Percentiles rank a stretch among this genome's conserved stretches.
phyloP scores from a whole-genome alignment of 148 eudicot genomes.

The Rhododendron ferrugineum region DNA sequence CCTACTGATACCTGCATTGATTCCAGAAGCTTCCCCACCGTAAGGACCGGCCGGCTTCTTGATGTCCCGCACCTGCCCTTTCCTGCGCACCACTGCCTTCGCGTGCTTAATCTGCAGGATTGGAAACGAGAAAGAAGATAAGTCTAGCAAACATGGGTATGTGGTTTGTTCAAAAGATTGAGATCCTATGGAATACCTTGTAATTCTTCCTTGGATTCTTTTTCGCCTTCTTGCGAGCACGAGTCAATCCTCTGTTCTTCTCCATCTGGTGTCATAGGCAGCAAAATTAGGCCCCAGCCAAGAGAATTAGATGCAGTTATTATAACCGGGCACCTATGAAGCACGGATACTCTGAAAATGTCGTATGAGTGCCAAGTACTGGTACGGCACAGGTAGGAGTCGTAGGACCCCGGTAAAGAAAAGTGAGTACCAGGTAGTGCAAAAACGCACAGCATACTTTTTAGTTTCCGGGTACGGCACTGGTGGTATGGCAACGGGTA shows the following conservation, averaged over 20 bases:
- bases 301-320: background rate
- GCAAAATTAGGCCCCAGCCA: background rate
- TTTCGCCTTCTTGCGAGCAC: constrained; percentile 46
- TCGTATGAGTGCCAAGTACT: background rate
- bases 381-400: background rate
- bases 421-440: background rate
- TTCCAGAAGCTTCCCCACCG: constrained; percentile 67
- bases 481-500: background rate
- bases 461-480: background rate
- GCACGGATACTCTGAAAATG: background rate
- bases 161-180: background rate
- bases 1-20: constrained; percentile 49
- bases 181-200: constrained; percentile 36
- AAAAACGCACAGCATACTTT: background rate
- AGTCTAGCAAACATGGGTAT: background rate
- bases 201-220: constrained; percentile 84
- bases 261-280: constrained; percentile 45
- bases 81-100: constrained; percentile 33
- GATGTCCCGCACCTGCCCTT: constrained; percentile 63
- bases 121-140: background rate
- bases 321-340: background rate
- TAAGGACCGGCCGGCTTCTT: constrained; percentile 44
- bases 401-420: background rate
- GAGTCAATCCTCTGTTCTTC: constrained; percentile 82
- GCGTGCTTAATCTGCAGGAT: constrained; percentile 44